Conservation (phyloP, 768 basidiomycete species). For the Kwoniella europaea region DNA sequence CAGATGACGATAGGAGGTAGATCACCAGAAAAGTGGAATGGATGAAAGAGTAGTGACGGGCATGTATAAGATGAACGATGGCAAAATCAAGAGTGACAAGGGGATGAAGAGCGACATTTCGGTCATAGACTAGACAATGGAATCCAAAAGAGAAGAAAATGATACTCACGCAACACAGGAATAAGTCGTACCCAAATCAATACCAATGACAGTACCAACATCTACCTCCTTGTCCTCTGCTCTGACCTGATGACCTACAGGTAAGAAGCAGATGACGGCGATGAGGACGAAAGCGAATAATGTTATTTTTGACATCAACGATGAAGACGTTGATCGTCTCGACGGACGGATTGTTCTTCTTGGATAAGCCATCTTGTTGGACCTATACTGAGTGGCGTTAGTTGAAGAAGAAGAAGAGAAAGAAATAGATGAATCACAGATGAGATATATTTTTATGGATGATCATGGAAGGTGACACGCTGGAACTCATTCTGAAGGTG, state of each 20-base stretch:
- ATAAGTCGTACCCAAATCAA: constrained; percentile 93
- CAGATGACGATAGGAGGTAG: too few species aligned
- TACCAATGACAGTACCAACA: constrained; percentile 84
- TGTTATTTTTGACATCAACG: constrained; percentile 52
- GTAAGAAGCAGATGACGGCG: constrained; percentile 74
- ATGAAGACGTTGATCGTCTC: constrained; percentile 33
- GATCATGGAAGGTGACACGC: constrained; percentile 22
- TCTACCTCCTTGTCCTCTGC: constrained; percentile 69
- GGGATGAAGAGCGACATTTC: neutral
- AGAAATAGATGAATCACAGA: neutral
- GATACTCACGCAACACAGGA: constrained; percentile 87
- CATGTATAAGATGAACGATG: neutral
- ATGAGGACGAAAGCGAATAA: constrained; percentile 65
- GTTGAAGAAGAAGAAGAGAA: constrained; percentile 14
- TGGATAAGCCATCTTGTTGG: constrained; percentile 40
- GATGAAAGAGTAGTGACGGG: too few species aligned
- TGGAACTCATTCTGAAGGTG: neutral
- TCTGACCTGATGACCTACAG: constrained; percentile 69
- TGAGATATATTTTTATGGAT: neutral
- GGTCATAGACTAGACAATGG: neutral
- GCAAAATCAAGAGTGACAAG: constrained; percentile 3
- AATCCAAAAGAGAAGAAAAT: neutral
- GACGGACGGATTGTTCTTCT: constrained; percentile 31
- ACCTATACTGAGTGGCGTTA: constrained; percentile 13
- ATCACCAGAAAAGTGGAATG: too few species aligned